phyloP scores from a whole-genome alignment of 345 rosid genomes.

The Melaleuca quinquenervia region DNA sequence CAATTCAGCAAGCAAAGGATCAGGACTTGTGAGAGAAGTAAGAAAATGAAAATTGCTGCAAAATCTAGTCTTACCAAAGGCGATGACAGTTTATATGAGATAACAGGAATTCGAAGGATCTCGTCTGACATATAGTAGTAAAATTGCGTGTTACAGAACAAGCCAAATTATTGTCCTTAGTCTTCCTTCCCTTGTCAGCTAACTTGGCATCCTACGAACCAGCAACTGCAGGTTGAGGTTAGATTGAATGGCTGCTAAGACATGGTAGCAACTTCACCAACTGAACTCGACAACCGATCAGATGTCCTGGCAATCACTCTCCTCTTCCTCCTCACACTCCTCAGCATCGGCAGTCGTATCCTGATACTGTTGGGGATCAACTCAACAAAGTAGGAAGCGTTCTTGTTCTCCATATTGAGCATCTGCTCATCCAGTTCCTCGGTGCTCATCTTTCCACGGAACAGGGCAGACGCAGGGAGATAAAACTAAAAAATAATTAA shows the following conservation, averaged over 20 bases:
- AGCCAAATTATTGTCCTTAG: background rate
- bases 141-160: background rate
- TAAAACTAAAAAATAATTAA: background rate
- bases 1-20: background rate
- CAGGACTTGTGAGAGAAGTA: background rate
- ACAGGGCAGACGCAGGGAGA: constrained; percentile 67
- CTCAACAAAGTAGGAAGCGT: constrained; percentile 29
- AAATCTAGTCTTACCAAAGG: background rate
- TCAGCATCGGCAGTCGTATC: constrained; percentile 75
- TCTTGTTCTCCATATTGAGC: constrained; percentile 33
- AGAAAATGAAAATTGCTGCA: background rate
- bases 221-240: constrained; percentile 26
- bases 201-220: constrained; percentile 4
- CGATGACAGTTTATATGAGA: background rate
- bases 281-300: background rate
- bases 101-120: background rate
- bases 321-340: constrained; percentile 43
- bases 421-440: constrained; percentile 55
- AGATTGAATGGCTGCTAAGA: background rate
- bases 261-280: background rate
- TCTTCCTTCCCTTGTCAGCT: background rate
- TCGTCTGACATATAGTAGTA: background rate
- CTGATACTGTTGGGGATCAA: constrained; percentile 55
- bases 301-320: constrained; percentile 14
- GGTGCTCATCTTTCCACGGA: constrained; percentile 75